Percentiles rank a stretch among this genome's conserved stretches.
phyloP scores from a whole-genome alignment of 768 basidiomycete genomes.

The Mycena galopus region DNA sequence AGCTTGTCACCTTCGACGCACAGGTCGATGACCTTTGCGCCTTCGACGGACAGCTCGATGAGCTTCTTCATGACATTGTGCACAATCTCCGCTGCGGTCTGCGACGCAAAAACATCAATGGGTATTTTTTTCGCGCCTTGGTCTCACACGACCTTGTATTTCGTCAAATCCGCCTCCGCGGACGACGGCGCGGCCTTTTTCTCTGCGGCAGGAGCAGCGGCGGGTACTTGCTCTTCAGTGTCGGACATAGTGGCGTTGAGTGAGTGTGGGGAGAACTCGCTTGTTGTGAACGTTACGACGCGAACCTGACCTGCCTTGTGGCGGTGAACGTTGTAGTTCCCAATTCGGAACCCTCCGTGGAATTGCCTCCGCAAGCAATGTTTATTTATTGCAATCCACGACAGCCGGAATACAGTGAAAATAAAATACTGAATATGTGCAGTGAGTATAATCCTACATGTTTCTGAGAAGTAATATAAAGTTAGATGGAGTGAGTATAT shows the following conservation, averaged over 20 bases:
- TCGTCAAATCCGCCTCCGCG: slow-evolving; percentile 82
- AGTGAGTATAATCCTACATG: slow-evolving; percentile 26
- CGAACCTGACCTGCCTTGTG: neutral
- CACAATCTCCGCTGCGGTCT: slow-evolving; percentile 95
- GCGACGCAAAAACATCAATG: slow-evolving; percentile 23
- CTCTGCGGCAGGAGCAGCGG: slow-evolving; percentile 54
- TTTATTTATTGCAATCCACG: neutral
- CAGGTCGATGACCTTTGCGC: slow-evolving; percentile 90
- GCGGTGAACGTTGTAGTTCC: slow-evolving; percentile 6
- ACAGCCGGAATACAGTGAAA: slow-evolving; percentile 22
- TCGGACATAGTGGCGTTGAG: slow-evolving; percentile 70
- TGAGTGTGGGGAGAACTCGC: slow-evolving; percentile 28
- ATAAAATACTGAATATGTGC: slow-evolving; percentile 24
- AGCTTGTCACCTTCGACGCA: slow-evolving; percentile 95
- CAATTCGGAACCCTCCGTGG: neutral
- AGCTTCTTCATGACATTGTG: slow-evolving; percentile 88
- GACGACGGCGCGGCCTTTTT: slow-evolving; percentile 67
- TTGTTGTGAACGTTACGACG: slow-evolving; percentile 29
- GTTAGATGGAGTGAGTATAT: slow-evolving; percentile 15
- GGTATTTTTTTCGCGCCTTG: slow-evolving; percentile 38
- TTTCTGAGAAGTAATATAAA: slow-evolving; percentile 27
- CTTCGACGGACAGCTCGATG: slow-evolving; percentile 80
- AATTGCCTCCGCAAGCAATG: neutral
- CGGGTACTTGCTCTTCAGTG: slow-evolving; percentile 60
- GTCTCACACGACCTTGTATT: slow-evolving; percentile 77